These are phyloP conservation scores for Macaranga tanarius DNA, from an alignment of 441 rosid genomes.

Conservation along the genomic window DNA sequence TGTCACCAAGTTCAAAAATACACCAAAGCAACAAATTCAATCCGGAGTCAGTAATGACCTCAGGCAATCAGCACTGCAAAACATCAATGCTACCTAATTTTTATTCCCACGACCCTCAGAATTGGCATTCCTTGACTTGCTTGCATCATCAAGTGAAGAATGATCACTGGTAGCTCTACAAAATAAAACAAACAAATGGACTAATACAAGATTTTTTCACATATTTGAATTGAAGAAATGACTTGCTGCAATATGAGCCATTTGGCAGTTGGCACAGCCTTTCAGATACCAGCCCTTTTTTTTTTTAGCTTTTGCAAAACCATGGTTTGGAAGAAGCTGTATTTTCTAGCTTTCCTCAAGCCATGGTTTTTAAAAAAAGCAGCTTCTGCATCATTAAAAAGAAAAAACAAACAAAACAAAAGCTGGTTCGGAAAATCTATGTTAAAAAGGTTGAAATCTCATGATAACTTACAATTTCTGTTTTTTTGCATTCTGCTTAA, in stretches of 20 bases:
- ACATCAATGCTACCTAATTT: constrained; percentile 33
- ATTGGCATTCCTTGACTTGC: constrained; percentile 42
- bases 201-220: constrained; percentile 11
- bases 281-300: too few species aligned
- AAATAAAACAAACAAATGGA: constrained; percentile 16
- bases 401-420: too few species aligned
- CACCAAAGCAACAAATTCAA: constrained; percentile 39
- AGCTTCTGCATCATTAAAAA: too few species aligned
- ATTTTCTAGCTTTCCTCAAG: too few species aligned
- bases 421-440: too few species aligned
- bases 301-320: too few species aligned
- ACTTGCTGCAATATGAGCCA: constrained; percentile 5
- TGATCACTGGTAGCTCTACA: constrained; percentile 42
- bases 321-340: too few species aligned
- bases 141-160: constrained; percentile 44
- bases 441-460: background rate
- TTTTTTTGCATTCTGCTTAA: constrained; percentile 71
- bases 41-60: constrained; percentile 25
- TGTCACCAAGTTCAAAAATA: constrained; percentile 33
- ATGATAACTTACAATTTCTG: constrained; percentile 54
- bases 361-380: too few species aligned
- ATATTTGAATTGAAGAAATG: background rate
- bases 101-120: constrained; percentile 50
- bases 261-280: too few species aligned
- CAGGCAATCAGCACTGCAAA: constrained; percentile 27